A percentile compares a stretch with the other conserved stretches of the same genome.
phyloP scores from a whole-genome alignment of 2,329 filamentous ascomycete species.

The Beauveria pseudobassiana region DNA sequence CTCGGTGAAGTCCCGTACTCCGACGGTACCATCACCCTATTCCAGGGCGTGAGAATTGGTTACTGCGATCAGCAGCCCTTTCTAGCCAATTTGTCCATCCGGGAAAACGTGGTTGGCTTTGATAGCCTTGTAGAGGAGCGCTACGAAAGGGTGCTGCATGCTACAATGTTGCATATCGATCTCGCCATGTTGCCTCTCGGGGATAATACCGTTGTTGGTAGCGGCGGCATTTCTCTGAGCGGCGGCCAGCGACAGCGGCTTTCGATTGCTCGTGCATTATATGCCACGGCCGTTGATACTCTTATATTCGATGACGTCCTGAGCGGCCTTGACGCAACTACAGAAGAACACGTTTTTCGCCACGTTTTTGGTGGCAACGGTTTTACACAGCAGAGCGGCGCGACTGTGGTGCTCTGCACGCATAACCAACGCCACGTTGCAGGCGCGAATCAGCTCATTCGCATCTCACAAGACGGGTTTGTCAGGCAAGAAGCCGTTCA shows the following conservation, averaged over 20 bases:
- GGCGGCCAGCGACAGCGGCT: constrained; percentile 21
- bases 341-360: constrained; percentile 24
- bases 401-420: constrained; percentile 29
- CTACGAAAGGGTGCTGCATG: constrained; percentile 17
- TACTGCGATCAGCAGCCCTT: constrained; percentile 21
- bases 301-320: constrained; percentile 29
- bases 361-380: constrained; percentile 23
- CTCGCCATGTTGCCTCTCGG: constrained; percentile 19
- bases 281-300: constrained; percentile 18
- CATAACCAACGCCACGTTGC: constrained; percentile 31
- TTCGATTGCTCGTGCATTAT: constrained; percentile 26
- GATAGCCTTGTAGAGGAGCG: constrained; percentile 13
- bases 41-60: constrained; percentile 10
- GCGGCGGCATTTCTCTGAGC: constrained; percentile 24
- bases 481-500: neutral
- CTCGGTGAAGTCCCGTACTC: constrained; percentile 14
- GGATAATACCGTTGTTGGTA: constrained; percentile 24
- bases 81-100: constrained; percentile 17
- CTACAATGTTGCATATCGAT: constrained; percentile 17
- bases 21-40: constrained; percentile 5
- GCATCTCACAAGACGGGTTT: constrained; percentile 19
- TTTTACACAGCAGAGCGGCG: constrained; percentile 17
- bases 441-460: constrained; percentile 31
- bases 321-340: constrained; percentile 27
- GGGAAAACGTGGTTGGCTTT: constrained; percentile 18